Evolutionary conservation across 2,329 filamentous ascomycete species (phyloP).

Genomic region (Neoarthrinium moseri): DNA sequence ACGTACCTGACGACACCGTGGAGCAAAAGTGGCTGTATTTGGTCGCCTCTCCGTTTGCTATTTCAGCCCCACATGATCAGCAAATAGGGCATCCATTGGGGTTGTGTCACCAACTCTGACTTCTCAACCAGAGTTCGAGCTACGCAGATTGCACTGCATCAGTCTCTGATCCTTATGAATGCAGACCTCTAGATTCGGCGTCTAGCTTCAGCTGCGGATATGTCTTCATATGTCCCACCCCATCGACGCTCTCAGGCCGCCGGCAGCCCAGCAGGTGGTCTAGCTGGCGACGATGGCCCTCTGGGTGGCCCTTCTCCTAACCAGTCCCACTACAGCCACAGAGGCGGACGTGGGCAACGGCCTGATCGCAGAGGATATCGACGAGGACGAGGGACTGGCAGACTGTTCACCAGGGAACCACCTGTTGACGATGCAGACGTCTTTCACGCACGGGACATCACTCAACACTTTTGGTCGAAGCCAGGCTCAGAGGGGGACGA

Average conservation of each 20-base stretch:
- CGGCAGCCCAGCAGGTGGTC: background rate
- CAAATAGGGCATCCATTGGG: too few relatives aligned
- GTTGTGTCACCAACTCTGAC: too few relatives aligned
- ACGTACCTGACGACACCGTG: too few relatives aligned
- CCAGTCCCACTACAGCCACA: background rate
- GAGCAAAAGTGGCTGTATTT: too few relatives aligned
- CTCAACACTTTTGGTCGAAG: constrained; percentile 15
- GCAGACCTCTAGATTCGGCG: too few relatives aligned
- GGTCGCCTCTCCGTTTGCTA: too few relatives aligned
- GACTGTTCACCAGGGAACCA: constrained; percentile 9
- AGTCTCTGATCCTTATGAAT: too few relatives aligned
- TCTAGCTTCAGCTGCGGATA: background rate
- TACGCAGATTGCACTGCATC: too few relatives aligned
- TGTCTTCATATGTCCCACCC: background rate
- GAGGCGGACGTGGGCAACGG: constrained; percentile 8
- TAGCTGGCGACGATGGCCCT: background rate
- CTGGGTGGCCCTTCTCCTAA: background rate
- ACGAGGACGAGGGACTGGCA: too few relatives aligned
- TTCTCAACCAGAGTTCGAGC: too few relatives aligned
- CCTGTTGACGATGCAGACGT: constrained; percentile 14
- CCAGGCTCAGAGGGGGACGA: too few relatives aligned
- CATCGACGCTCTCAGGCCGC: background rate
- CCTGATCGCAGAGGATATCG: constrained; percentile 1
- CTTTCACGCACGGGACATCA: constrained; percentile 15
- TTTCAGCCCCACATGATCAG: too few relatives aligned